Conservation (phyloP, 208 protist genomes). For the Polymyxa betae region DNA sequence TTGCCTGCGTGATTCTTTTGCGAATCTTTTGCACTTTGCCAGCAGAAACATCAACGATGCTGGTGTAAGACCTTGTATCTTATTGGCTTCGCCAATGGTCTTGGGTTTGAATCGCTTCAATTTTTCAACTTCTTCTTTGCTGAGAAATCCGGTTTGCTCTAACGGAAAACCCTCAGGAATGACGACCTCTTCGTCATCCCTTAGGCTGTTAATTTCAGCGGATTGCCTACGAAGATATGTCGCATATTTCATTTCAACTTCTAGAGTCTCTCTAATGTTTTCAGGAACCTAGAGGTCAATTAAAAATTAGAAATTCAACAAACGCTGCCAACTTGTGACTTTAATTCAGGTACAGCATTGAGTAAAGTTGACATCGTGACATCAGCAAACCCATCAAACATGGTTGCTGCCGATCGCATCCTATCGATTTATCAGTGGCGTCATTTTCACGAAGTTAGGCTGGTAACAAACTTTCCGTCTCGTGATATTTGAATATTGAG, state of each 20-base stretch:
- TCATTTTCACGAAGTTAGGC: not conserved
- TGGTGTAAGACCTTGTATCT: conserved; percentile 57
- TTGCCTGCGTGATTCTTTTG: too few species aligned
- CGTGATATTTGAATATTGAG: not conserved
- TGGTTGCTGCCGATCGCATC: conserved; percentile 10
- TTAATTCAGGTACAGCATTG: not conserved
- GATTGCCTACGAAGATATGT: conserved; percentile 2
- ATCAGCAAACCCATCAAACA: conserved; percentile 25
- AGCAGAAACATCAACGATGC: conserved; percentile 49
- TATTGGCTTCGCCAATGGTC: conserved; percentile 49
- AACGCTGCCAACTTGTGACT: not conserved
- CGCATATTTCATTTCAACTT: conserved; percentile 34
- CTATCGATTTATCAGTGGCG: not conserved
- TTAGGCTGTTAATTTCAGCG: not conserved
- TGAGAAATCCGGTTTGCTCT: conserved; percentile 23
- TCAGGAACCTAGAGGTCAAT: not conserved
- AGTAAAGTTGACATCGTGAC: not conserved
- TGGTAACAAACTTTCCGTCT: not conserved
- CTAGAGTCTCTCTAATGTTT: not conserved
- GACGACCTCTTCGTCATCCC: not conserved
- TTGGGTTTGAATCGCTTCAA: not conserved
- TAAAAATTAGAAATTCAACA: not conserved
- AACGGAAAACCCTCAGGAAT: not conserved
- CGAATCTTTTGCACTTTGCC: too few species aligned
- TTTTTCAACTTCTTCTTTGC: conserved; percentile 56